These are phyloP conservation scores for Eucalyptus sp. DNA, from an alignment of 345 rosid species.

Conservation along the genomic window DNA sequence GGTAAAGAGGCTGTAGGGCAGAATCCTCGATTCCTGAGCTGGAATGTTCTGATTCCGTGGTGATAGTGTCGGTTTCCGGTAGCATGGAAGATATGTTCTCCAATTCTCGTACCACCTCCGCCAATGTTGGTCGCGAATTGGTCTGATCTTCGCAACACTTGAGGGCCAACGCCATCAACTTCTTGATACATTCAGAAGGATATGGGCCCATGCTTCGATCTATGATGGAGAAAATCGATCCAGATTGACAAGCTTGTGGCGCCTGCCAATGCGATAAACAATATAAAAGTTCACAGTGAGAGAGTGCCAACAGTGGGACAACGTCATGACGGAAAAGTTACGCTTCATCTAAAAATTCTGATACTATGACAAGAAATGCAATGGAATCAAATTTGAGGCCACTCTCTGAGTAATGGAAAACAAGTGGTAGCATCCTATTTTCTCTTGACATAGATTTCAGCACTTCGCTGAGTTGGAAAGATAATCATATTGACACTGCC, in stretches of 20 bases:
- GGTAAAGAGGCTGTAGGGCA: slow-evolving; percentile 21
- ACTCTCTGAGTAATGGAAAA: neutral
- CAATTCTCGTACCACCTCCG: slow-evolving; percentile 79
- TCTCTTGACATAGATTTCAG: neutral
- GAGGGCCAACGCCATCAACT: slow-evolving; percentile 60
- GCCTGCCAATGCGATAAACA: slow-evolving; percentile 20
- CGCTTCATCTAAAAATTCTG: neutral
- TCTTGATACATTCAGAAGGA: slow-evolving; percentile 70
- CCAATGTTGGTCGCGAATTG: slow-evolving; percentile 76
- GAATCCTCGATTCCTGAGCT: slow-evolving; percentile 5
- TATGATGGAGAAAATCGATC: slow-evolving; percentile 55
- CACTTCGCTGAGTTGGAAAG: neutral
- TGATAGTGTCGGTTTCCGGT: slow-evolving; percentile 35
- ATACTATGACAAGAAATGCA: neutral
- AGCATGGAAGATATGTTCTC: slow-evolving; percentile 53
- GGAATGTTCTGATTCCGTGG: neutral
- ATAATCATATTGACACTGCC: neutral
- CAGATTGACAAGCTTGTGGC: slow-evolving; percentile 49
- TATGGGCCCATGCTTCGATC: slow-evolving; percentile 75
- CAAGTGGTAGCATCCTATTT: neutral
- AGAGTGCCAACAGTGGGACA: neutral
- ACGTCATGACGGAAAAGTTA: neutral
- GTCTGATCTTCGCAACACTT: slow-evolving; percentile 68
- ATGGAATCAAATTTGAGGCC: neutral
- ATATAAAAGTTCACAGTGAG: neutral